Evolutionary conservation across 2,329 filamentous ascomycete species (phyloP), one percentile per base, ranked within the genome.

Genomic region (Chaetomium strumarium): DNA sequence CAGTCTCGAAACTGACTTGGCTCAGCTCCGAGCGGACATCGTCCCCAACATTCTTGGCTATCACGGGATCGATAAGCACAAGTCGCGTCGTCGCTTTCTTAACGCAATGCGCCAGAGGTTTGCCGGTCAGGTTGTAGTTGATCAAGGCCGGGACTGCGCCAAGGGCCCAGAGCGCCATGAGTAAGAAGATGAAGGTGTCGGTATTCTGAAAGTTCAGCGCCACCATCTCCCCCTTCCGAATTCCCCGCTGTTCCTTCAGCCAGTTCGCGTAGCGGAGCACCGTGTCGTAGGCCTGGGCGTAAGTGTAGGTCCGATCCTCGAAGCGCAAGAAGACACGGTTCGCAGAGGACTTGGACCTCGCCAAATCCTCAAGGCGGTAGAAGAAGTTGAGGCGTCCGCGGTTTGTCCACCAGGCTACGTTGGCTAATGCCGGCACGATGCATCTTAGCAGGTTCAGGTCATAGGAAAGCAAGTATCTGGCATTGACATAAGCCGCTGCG

Each of bases 141-240:
- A 95, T 86, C 61, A 93, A 89, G 0, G 90, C 90, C 0, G 90
- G 89, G 51, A 83, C 83, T 0, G 87, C 90, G 11, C 90, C 90
- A 53, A 95, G 82, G 30, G 84, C 82, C 89, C 89, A 95, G 31
- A 95, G 70, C 0, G 85, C 90, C 50, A 91, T 74, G 76, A 84
- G 81, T 9, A 95, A 57, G 65, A 91, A 88, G 29, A 92, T 63
- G 63, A 90, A 92, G 3, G 78, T 77, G n/a, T 89, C 83, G 38
- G 83, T 88, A 66, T 95, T 96, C 69, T 86, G 84, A 60, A 88
- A 87, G 67, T 93, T 79, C 60, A 95, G 76, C 9, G 88, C 89
- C 16, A 95, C 85, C 33, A 95, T 81, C 48, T 95, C 88, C 41
- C 80, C 81, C 24, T 82, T 79, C 60, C 83, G 77, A 43, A 95